These are phyloP conservation scores for Teratosphaeria epicoccoides DNA, from an alignment of 2,329 filamentous ascomycete genomes.

Conservation along the genomic window DNA sequence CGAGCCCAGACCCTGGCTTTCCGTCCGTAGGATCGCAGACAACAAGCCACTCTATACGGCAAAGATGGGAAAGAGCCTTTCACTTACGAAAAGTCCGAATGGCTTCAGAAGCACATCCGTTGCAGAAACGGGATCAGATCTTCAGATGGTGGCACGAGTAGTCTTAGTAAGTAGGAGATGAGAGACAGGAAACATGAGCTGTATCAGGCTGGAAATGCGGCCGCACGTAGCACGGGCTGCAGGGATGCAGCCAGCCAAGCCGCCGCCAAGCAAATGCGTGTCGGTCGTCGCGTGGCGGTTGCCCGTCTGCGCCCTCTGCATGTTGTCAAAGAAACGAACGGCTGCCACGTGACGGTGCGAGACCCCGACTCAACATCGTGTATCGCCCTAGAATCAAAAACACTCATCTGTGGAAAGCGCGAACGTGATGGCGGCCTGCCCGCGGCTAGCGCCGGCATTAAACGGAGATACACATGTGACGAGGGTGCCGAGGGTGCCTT, in stretches of 20 bases:
- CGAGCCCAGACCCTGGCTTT: slow-evolving; percentile 40
- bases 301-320: too few species aligned
- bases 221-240: too few species aligned
- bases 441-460: background rate
- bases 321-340: too few species aligned
- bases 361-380: too few species aligned
- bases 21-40: slow-evolving; percentile 40
- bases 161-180: background rate
- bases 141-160: slow-evolving; percentile 13
- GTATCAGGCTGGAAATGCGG: too few species aligned
- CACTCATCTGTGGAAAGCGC: too few species aligned
- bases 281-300: too few species aligned
- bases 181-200: too few species aligned
- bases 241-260: too few species aligned
- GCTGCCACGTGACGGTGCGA: too few species aligned
- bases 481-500: background rate
- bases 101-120: slow-evolving; percentile 24
- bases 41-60: slow-evolving; percentile 35
- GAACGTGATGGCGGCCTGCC: background rate
- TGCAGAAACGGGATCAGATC: slow-evolving; percentile 20
- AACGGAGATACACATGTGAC: background rate
- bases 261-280: too few species aligned
- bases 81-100: slow-evolving; percentile 35
- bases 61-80: slow-evolving; percentile 48
- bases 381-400: too few species aligned